These are phyloP conservation scores for Globisporangium barbulae DNA, from an alignment of 352 stramenopile genomes.

Conservation along the genomic window DNA sequence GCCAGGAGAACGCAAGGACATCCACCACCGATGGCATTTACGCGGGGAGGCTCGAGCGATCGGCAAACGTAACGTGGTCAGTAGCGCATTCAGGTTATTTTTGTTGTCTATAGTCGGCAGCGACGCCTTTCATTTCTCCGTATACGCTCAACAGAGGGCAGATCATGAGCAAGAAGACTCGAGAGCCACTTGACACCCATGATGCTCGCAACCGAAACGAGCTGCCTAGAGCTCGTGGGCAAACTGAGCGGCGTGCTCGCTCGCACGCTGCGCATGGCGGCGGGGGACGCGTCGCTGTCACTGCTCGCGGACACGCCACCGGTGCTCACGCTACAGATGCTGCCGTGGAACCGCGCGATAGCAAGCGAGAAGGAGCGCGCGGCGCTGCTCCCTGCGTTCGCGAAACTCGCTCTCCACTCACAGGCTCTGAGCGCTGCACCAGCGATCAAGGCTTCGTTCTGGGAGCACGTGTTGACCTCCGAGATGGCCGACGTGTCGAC, in stretches of 20 bases:
- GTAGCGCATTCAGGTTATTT: no score
- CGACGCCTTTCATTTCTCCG: no score
- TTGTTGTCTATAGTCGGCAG: no score
- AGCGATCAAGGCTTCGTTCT: background rate
- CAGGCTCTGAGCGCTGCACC: background rate
- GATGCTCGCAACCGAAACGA: background rate
- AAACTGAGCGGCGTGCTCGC: background rate
- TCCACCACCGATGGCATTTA: no score
- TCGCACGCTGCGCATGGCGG: slow-evolving; percentile 7
- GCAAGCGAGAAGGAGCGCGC: background rate
- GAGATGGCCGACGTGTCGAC: slow-evolving; percentile 11
- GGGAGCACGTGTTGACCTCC: background rate
- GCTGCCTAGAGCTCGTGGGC: background rate
- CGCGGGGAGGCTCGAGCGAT: no score
- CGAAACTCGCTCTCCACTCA: background rate
- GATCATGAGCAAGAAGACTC: no score
- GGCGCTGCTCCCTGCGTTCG: background rate
- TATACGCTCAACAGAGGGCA: no score
- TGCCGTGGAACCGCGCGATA: background rate
- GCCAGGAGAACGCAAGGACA: no score
- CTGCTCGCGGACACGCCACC: background rate
- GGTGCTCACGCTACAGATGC: background rate
- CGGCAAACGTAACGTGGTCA: no score
- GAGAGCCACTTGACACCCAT: background rate
- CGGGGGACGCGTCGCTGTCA: slow-evolving; percentile 1